Percentiles rank a stretch among this genome's conserved stretches.
Conservation (phyloP, 1,284 basidiomycete genomes). For the Trametes polyzona region DNA sequence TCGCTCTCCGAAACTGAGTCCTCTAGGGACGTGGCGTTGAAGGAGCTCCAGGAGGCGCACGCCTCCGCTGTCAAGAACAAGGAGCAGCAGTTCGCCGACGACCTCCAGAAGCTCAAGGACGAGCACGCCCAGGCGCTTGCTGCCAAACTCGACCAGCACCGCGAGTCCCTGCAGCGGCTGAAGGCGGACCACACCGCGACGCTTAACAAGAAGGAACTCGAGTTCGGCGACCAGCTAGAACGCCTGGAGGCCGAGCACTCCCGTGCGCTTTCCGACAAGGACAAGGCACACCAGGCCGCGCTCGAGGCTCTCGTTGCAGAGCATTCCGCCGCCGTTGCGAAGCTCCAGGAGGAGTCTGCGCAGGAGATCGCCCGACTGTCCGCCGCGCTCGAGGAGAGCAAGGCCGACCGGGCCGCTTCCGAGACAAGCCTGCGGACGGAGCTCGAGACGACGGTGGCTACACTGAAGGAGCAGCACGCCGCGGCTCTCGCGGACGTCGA, state of each 20-base stretch:
- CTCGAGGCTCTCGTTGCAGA: constrained; percentile 43
- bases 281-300: constrained; percentile 54
- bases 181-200: constrained; percentile 60
- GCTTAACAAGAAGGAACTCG: constrained; percentile 61
- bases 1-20: constrained; percentile 73
- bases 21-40: constrained; percentile 59
- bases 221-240: constrained; percentile 63
- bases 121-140: constrained; percentile 58
- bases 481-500: constrained; percentile 56
- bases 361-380: constrained; percentile 56
- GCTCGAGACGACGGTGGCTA: constrained; percentile 43
- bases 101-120: constrained; percentile 64
- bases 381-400: constrained; percentile 46
- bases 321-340: constrained; percentile 44
- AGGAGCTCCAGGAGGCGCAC: constrained; percentile 71
- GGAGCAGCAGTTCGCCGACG: constrained; percentile 63
- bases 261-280: constrained; percentile 53
- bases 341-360: constrained; percentile 54
- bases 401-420: constrained; percentile 47
- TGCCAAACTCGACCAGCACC: constrained; percentile 63
- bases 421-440: constrained; percentile 48
- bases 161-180: constrained; percentile 43
- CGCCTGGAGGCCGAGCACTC: constrained; percentile 60
- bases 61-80: constrained; percentile 63
- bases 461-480: constrained; percentile 53